Conservation (phyloP, 2,329 filamentous ascomycete species). For the Trichoderma asperellum region DNA sequence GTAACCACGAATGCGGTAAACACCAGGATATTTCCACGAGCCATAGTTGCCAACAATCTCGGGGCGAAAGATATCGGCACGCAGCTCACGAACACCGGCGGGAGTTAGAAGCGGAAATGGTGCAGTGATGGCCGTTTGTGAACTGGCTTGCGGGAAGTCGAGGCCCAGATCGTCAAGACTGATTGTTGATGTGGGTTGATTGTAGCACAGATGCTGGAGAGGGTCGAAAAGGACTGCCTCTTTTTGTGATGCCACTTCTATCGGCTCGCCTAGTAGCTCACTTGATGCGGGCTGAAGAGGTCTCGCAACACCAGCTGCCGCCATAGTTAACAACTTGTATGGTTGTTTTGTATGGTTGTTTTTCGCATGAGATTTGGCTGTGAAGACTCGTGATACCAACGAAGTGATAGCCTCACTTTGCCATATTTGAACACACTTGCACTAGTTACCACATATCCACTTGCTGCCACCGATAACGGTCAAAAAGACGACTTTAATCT, state of each 20-base stretch:
- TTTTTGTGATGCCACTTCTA: background rate
- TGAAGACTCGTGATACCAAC: background rate
- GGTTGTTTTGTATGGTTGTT: background rate
- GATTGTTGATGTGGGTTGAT: constrained; percentile 15
- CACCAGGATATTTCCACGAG: constrained; percentile 28
- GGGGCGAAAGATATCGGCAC: constrained; percentile 24
- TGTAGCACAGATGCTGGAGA: constrained; percentile 21
- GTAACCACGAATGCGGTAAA: constrained; percentile 27
- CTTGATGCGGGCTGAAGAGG: background rate
- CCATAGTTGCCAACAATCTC: constrained; percentile 27
- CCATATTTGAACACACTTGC: background rate
- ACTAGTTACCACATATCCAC: background rate
- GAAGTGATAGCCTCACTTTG: background rate
- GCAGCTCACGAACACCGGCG: constrained; percentile 18
- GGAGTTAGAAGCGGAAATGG: constrained; percentile 23
- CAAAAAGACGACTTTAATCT: background rate
- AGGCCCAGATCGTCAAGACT: constrained; percentile 25
- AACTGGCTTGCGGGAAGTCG: constrained; percentile 19
- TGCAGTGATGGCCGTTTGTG: constrained; percentile 21
- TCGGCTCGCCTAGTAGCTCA: background rate
- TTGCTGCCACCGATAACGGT: constrained; percentile 8
- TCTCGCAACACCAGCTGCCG: constrained; percentile 1
- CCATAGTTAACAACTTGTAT: background rate
- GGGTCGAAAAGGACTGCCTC: background rate
- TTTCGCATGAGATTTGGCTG: background rate